Conservation (phyloP, 306 rosid species). For the Corylus americana region DNA sequence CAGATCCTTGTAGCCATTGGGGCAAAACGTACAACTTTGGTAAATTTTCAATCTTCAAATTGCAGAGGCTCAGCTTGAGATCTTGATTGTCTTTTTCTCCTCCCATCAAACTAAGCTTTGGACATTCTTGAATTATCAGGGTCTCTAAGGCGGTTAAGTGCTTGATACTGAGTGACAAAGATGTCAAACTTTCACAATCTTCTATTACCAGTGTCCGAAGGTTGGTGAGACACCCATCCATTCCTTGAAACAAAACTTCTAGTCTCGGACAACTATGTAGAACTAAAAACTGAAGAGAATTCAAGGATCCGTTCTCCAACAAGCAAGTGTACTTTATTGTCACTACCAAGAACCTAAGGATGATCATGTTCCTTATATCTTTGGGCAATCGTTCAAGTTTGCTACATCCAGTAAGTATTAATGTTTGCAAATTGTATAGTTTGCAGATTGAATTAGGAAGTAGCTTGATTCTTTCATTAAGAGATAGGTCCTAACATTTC, state of each 20-base stretch:
- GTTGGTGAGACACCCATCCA: background rate
- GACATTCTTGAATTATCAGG: background rate
- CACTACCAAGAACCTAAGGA: slow-evolving; percentile 26
- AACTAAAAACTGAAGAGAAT: slow-evolving; percentile 2
- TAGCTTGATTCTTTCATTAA: background rate
- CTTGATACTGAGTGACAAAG: slow-evolving; percentile 22
- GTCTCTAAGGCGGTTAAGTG: slow-evolving; percentile 22
- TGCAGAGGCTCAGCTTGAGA: background rate
- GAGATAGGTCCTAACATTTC: slow-evolving; percentile 12
- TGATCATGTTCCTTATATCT: slow-evolving; percentile 21
- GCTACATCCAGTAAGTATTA: slow-evolving; percentile 15
- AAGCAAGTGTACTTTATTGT: slow-evolving; percentile 17
- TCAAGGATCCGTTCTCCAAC: slow-evolving; percentile 14
- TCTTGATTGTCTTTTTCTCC: background rate
- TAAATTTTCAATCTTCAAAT: background rate
- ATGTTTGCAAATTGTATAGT: slow-evolving; percentile 30
- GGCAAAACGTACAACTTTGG: slow-evolving; percentile 17
- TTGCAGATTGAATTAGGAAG: slow-evolving; percentile 33
- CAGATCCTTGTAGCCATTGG: slow-evolving; percentile 28
- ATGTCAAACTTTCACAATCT: slow-evolving; percentile 20
- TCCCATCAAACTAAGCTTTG: slow-evolving; percentile 3
- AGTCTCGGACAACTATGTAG: slow-evolving; percentile 16
- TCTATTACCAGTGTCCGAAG: too few relatives aligned
- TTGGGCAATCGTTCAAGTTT: slow-evolving; percentile 32
- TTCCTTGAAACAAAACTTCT: slow-evolving; percentile 8